These are phyloP conservation scores for Fusarium bulbicola DNA, from an alignment of 2,329 filamentous ascomycete genomes.

Conservation along the genomic window DNA sequence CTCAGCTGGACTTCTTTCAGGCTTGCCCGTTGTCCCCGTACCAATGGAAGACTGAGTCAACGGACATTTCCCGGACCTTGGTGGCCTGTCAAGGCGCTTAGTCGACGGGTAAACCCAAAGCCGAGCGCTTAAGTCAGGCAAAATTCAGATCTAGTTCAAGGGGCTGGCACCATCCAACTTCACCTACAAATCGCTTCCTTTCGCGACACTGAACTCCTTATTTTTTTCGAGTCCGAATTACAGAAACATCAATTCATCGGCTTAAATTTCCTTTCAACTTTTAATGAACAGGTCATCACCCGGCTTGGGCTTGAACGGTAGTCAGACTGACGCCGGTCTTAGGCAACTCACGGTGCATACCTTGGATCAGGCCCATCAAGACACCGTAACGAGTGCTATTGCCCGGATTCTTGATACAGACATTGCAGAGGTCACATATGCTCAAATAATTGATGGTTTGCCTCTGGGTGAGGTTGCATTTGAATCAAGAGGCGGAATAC, in stretches of 20 bases:
- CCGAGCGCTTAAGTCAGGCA: not conserved
- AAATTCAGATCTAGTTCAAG: not conserved
- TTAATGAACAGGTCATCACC: no score
- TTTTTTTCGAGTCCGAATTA: rapidly evolving
- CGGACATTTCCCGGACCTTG: no score
- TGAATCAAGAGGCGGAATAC: not conserved
- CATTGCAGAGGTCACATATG: conserved; percentile 25
- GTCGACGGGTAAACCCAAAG: not conserved
- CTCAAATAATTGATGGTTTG: conserved; percentile 40
- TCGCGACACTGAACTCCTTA: not conserved
- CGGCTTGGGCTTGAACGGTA: rapidly evolving
- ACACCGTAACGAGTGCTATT: conserved; percentile 1
- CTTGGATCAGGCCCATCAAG: not conserved
- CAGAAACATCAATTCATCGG: not conserved
- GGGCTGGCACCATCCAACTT: not conserved
- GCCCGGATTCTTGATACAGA: conserved; percentile 16
- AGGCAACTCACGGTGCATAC: not conserved
- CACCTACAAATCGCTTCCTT: no score
- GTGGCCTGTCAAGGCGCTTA: not conserved
- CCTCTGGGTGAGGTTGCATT: conserved; percentile 4
- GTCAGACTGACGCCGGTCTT: not conserved
- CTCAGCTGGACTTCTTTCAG: not conserved
- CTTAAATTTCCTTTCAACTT: not conserved
- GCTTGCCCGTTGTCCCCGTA: no score
- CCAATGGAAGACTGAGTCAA: no score